phyloP scores from a whole-genome alignment of 2,329 filamentous ascomycete species.

The Colletotrichum echinochloae region DNA sequence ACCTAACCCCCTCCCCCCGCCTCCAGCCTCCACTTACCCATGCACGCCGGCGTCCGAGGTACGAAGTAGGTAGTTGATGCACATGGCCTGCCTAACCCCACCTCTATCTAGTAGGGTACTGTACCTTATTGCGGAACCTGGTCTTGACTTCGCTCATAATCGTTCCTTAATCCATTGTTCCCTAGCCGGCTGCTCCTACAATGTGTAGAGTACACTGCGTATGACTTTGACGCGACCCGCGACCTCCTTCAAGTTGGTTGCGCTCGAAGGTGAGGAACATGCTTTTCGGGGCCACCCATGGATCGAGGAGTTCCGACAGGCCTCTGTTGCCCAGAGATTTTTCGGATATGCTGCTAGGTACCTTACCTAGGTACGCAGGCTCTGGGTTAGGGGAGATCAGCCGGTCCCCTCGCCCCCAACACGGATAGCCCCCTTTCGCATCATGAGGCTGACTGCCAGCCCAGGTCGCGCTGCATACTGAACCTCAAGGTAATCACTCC shows the following conservation, averaged over 20 bases:
- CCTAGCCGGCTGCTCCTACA: not conserved
- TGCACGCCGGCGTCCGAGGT: not conserved
- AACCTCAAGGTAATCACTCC: slow-evolving; percentile 3
- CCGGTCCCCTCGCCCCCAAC: slow-evolving; percentile 29
- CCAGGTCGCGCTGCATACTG: not conserved
- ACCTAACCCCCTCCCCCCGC: not conserved
- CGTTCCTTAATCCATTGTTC: not conserved
- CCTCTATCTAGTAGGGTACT: no score
- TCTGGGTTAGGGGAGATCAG: slow-evolving; percentile 37
- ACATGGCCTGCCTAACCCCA: no score
- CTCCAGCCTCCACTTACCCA: not conserved
- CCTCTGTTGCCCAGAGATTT: slow-evolving; percentile 17
- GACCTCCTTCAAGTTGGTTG: not conserved
- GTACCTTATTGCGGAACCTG: not conserved
- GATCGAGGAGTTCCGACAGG: not conserved
- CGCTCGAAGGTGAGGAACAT: not conserved
- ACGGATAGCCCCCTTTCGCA: slow-evolving; percentile 3
- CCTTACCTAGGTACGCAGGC: not conserved
- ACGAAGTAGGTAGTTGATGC: no score
- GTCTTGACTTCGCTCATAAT: not conserved
- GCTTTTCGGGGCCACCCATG: not conserved
- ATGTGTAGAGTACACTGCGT: no score
- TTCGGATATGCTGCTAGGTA: slow-evolving; percentile 7
- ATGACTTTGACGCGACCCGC: not conserved
- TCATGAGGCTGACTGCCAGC: slow-evolving; percentile 23